Evolutionary conservation across 2,329 filamentous ascomycete species (phyloP).

Genomic region (Septoria petroselini): DNA sequence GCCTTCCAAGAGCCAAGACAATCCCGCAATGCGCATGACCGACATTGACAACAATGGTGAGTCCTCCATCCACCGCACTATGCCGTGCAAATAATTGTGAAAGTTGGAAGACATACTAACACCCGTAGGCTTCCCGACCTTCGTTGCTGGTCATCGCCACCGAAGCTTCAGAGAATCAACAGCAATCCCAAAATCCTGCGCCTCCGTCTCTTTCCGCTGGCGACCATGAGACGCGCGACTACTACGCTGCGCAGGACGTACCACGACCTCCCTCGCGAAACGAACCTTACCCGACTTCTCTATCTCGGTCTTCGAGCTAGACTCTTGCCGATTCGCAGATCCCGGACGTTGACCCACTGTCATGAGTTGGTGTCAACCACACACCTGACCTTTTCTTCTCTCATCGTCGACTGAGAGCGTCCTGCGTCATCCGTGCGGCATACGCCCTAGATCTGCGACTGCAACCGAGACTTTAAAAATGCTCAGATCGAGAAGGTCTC

Average conservation of each 20-base stretch:
- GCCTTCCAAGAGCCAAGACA: conserved; percentile 38
- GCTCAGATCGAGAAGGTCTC: conserved; percentile 34
- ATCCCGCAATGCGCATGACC: conserved; percentile 33
- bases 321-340: conserved; percentile 67
- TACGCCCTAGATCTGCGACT: conserved; percentile 28
- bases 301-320: conserved; percentile 87
- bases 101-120: conserved; percentile 20
- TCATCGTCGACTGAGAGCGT: conserved; percentile 36
- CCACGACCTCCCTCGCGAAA: conserved; percentile 59
- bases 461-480: conserved; percentile 38
- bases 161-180: conserved; percentile 53
- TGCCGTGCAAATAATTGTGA: no score
- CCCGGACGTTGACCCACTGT: conserved; percentile 41
- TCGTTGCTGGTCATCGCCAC: conserved; percentile 37
- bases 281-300: conserved; percentile 70
- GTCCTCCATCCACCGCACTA: no score
- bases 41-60: conserved; percentile 24
- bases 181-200: conserved; percentile 54
- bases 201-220: conserved; percentile 59
- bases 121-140: conserved; percentile 26
- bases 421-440: conserved; percentile 43
- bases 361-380: conserved; percentile 38
- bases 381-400: conserved; percentile 46
- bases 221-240: conserved; percentile 61
- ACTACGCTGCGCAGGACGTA: conserved; percentile 55